Base-by-base conservation (phyloP, 208 protist genomes). In the Wallacemonas sp. region DNA sequence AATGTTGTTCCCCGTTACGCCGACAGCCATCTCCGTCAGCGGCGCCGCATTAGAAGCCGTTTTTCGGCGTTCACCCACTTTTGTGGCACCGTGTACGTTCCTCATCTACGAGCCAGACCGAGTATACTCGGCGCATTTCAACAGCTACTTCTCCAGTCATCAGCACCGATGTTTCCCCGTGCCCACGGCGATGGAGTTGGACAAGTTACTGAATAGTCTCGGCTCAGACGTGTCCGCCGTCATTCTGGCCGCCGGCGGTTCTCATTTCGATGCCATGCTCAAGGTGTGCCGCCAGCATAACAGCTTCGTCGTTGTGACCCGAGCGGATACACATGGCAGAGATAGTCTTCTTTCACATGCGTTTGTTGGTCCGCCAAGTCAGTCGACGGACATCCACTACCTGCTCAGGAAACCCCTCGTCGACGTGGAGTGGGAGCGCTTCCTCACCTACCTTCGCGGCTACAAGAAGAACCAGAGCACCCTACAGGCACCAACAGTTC, bases 41-140 rank as follows among this genome's bases (percentile, higher is more conserved):
- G 15, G n/a, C 12, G 67, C 41, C 14, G 28, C 49, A 19, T 41
- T 33, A 9, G 24, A 30, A 19, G 9, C 51, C 3, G 30, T 60
- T 5, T 27, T 47, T 39, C 44, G 39, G 26, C 33, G 21, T 1
- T 17, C 44, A 2, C 27, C 39, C 36, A 49, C 26, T n/a, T 24
- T 66, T 42, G 27, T 46, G 8, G 33, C 51, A 17, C 41, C 11
- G 1, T 79, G 45, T 56, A 79, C 66, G n/a, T 69, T 79, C 49
- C 49, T 75, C 46, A 66, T 79, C 15, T 60, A 67, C 58, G 73
- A 79, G 68, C 73, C 73, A 0, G 73, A 79, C 54, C 26, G 54
- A 31, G 66, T 79, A 9, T 74, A 73, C 34, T 24, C 39, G 46
- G 28, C 38, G n/a, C 73, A 79, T 41, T 44, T 79, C 12, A 38